These are phyloP conservation scores for Agrocybe chaxingu DNA, from an alignment of 768 basidiomycete genomes.

Conservation along the genomic window DNA sequence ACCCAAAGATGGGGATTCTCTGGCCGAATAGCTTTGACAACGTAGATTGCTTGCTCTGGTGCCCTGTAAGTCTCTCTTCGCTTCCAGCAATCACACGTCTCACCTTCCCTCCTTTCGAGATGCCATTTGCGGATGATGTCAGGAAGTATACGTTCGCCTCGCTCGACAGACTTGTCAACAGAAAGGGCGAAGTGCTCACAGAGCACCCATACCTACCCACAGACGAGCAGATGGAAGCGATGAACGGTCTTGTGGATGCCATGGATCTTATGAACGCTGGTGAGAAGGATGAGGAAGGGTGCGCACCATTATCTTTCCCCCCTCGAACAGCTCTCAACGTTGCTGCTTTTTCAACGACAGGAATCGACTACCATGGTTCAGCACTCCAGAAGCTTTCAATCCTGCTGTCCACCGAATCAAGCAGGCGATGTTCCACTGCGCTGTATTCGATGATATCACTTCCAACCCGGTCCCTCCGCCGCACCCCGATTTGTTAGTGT, in stretches of 20 bases:
- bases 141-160: slow-evolving; percentile 86
- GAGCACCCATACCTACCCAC: slow-evolving; percentile 86
- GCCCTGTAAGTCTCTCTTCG: slow-evolving; percentile 48
- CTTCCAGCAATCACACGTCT: neutral
- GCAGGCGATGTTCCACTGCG: slow-evolving; percentile 89
- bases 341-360: slow-evolving; percentile 30
- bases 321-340: neutral
- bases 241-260: slow-evolving; percentile 84
- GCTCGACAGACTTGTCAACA: slow-evolving; percentile 67
- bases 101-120: slow-evolving; percentile 36
- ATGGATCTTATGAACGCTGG: slow-evolving; percentile 85
- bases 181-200: slow-evolving; percentile 67
- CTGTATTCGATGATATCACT: slow-evolving; percentile 71
- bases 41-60: slow-evolving; percentile 82
- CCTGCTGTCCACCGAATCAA: slow-evolving; percentile 89
- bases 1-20: slow-evolving; percentile 85
- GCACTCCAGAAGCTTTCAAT: slow-evolving; percentile 75
- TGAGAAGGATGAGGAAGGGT: slow-evolving; percentile 78
- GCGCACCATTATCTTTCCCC: slow-evolving; percentile 13
- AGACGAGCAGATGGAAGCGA: slow-evolving; percentile 68
- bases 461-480: slow-evolving; percentile 79
- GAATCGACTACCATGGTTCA: slow-evolving; percentile 69
- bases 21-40: slow-evolving; percentile 58
- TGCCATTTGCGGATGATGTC: slow-evolving; percentile 95
- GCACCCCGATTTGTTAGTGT: slow-evolving; percentile 81